A percentile compares a stretch with the other conserved stretches of the same genome.
These are phyloP conservation scores for Hemisphaericaspora xylanilytica DNA, from an alignment of 1,139 yeast genomes.

Conservation along the genomic window DNA sequence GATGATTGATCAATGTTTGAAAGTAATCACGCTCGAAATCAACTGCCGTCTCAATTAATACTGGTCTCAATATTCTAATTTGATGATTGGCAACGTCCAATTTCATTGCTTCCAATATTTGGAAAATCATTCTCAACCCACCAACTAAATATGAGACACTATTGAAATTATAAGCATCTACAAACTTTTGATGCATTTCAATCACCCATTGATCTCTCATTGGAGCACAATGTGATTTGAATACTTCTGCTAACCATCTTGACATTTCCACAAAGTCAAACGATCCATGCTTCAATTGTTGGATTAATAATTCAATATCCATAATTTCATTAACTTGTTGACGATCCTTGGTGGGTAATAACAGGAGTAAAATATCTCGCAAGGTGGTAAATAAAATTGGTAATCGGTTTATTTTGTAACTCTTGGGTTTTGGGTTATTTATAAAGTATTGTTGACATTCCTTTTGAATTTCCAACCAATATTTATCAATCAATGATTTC, in stretches of 20 bases:
- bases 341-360: conserved; percentile 78
- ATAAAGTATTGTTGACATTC: conserved; percentile 53
- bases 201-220: conserved; percentile 92
- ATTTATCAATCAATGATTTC: conserved; percentile 70
- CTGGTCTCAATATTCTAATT: conserved; percentile 80
- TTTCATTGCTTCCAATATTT: conserved; percentile 93
- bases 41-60: conserved; percentile 83
- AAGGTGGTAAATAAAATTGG: conserved; percentile 74
- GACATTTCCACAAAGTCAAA: conserved; percentile 69
- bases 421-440: conserved; percentile 8
- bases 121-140: conserved; percentile 76
- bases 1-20: conserved; percentile 62
- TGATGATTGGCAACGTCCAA: conserved; percentile 95
- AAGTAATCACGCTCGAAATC: conserved; percentile 90
- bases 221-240: conserved; percentile 89
- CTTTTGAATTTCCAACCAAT: conserved; percentile 74
- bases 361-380: conserved; percentile 69
- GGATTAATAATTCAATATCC: conserved; percentile 74
- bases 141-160: conserved; percentile 62
- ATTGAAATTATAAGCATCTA: conserved; percentile 54
- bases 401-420: conserved; percentile 45
- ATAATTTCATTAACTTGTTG: conserved; percentile 67
- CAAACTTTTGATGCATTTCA: conserved; percentile 72
- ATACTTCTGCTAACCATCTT: conserved; percentile 67
- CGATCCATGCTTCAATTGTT: conserved; percentile 67